A percentile compares a stretch with the other conserved stretches of the same genome.
phyloP scores from a whole-genome alignment of 805 yeast genomes.

The Lipomyces yamadae region DNA sequence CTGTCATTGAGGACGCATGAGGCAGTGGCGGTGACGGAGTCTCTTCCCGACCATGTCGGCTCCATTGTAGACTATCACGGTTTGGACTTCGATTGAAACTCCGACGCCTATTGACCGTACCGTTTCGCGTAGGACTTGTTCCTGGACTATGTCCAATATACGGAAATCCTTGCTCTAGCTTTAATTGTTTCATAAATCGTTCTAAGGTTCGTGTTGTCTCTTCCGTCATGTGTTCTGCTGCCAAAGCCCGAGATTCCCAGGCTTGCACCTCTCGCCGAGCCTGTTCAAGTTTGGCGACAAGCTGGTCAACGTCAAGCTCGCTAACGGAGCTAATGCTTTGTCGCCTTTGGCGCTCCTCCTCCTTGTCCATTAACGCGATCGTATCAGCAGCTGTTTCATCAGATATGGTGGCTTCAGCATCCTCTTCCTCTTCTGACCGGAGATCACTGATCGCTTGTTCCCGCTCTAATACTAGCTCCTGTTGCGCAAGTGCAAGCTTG shows the following conservation, averaged over 20 bases:
- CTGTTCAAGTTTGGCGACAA: constrained; percentile 28
- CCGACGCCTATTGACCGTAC: background rate
- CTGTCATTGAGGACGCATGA: constrained; percentile 20
- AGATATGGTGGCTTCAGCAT: constrained; percentile 13
- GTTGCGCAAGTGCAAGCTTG: constrained; percentile 15
- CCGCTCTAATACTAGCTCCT: constrained; percentile 35
- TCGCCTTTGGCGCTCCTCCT: constrained; percentile 17
- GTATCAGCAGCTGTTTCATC: constrained; percentile 32
- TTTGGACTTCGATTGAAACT: background rate
- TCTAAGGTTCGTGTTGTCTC: constrained; percentile 24
- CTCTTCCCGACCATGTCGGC: background rate
- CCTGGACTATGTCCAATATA: background rate
- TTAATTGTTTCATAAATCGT: constrained; percentile 15
- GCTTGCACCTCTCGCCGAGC: constrained; percentile 20
- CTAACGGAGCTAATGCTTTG: constrained; percentile 17
- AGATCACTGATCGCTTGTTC: constrained; percentile 31
- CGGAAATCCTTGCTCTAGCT: constrained; percentile 15
- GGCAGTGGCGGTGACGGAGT: constrained; percentile 7
- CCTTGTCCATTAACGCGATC: constrained; percentile 32
- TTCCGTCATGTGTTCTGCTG: constrained; percentile 29
- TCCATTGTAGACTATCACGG: background rate
- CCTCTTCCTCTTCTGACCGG: constrained; percentile 22
- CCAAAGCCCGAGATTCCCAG: constrained; percentile 27
- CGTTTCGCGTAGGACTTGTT: constrained; percentile 12
- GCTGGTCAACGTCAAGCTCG: constrained; percentile 7